Evolutionary conservation across 2,329 filamentous ascomycete species (phyloP), one percentile per base, ranked within the genome.

Genomic region (Colletotrichum eremochloae): DNA sequence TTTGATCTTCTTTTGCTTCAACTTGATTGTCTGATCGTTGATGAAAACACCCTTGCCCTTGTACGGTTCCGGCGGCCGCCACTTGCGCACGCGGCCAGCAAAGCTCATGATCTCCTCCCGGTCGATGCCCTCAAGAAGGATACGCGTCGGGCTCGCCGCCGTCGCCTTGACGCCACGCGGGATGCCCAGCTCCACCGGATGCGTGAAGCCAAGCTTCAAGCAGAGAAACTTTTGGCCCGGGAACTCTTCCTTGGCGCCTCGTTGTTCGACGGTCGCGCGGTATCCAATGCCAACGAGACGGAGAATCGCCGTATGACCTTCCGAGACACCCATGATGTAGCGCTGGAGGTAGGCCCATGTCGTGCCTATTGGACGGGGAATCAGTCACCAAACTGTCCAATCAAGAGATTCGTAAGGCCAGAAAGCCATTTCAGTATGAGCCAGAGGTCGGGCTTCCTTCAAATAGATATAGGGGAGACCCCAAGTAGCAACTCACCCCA

Each of bases 11-110:
- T 98, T 99, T 79, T 94, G 93, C 92, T 99, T 99, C 83, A 99
- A 83, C 88, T 93, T 97, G 85, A 99, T 98, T 40, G 95, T 98
- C 88, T 99, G 95, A 75, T 95, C 94, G 80, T 98, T 97, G 78
- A 99, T 92, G 81, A 98, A 99, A 77, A 99, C 97, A 78, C 96
- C 96, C 90, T 99, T 98, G 76, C 96, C 96, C 90, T 99, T 99
- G 84, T 99, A 99, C 75, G 96, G 96, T 85, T 99, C 96, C 40
- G 96, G 96, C 75, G 89, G 89, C 80, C 96, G 92, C 96, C 96
- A 98, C 83, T 87, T 89, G 77, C 94, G 88, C 76, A 99, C 97
- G 77, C 92, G 87, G 0, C 96, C 96, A 24, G 96, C 96, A 82
- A 98, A 98, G 71, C 93, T 91, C 88, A 95, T 96, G 75, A 99